A percentile compares a stretch with the other conserved stretches of the same genome.
These are phyloP conservation scores for Citrus sp. DNA, from an alignment of 345 rosid species.

Conservation along the genomic window DNA sequence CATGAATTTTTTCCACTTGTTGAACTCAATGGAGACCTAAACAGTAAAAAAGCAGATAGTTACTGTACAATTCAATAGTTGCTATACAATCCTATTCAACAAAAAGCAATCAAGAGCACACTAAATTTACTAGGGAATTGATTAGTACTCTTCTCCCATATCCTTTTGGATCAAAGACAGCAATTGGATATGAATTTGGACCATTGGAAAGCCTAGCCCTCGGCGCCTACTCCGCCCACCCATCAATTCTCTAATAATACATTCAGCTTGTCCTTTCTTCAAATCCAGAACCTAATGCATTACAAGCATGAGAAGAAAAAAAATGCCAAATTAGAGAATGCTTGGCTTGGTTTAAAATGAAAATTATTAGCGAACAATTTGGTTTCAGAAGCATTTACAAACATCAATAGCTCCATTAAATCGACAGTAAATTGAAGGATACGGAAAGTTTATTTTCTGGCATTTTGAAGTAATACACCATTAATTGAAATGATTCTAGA, in stretches of 20 bases:
- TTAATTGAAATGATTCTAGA: conserved; percentile 1
- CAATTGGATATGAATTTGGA: conserved; percentile 55
- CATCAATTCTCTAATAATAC: conserved; percentile 58
- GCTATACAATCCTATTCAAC: background rate
- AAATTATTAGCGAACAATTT: background rate
- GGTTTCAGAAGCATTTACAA: background rate
- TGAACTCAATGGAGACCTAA: conserved; percentile 49
- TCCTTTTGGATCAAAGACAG: conserved; percentile 50
- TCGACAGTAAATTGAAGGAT: background rate
- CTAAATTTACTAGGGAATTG: background rate
- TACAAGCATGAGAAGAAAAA: conserved; percentile 5
- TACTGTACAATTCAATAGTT: background rate
- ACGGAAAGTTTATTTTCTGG: background rate
- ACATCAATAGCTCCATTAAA: background rate
- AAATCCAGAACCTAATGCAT: conserved; percentile 56
- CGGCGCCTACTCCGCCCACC: conserved; percentile 46
- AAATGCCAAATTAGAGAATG: background rate
- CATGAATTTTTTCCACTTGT: conserved; percentile 46
- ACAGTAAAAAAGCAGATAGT: conserved; percentile 16
- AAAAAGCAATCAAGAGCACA: background rate
- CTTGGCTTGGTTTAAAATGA: background rate
- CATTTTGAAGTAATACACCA: background rate
- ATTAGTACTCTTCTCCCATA: conserved; percentile 50
- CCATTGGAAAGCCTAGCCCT: conserved; percentile 43
- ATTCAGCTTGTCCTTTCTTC: conserved; percentile 70